Evolutionary conservation across 1,139 yeast species (phyloP).

Genomic region (Geotrichum aggregatum): DNA sequence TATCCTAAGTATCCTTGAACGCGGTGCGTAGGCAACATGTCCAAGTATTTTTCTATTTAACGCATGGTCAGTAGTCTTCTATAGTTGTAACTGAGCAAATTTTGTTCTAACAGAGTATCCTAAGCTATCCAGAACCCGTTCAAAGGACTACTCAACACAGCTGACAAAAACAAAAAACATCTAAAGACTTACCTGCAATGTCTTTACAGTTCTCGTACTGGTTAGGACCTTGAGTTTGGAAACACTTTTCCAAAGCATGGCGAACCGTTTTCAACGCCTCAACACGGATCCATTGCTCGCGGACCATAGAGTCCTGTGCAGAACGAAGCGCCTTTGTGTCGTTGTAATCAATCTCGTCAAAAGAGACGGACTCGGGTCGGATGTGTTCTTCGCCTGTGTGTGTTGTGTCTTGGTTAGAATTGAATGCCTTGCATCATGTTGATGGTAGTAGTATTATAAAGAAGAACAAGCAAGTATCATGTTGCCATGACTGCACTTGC

Average conservation of each 20-base stretch:
- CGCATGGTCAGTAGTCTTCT: not conserved
- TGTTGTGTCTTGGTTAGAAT: not conserved
- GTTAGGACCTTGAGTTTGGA: conserved; percentile 61
- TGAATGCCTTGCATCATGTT: not conserved
- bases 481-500: too few relatives aligned
- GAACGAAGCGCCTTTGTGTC: conserved; percentile 59
- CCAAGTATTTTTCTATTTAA: conserved; percentile 57
- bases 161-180: too few relatives aligned
- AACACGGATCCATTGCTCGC: conserved; percentile 77
- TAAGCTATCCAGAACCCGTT: not conserved
- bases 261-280: conserved; percentile 66
- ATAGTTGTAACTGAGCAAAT: not conserved
- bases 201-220: conserved; percentile 76
- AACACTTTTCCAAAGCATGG: conserved; percentile 66
- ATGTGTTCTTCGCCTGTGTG: conserved; percentile 42
- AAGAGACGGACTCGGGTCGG: conserved; percentile 73
- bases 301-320: conserved; percentile 72
- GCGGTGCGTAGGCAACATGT: conserved; percentile 65
- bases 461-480: not conserved
- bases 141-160: not conserved
- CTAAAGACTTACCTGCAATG: conserved; percentile 53
- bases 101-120: not conserved
- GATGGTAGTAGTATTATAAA: not conserved
- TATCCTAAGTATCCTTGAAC: conserved; percentile 73
- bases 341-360: conserved; percentile 76